A percentile compares a stretch with the other conserved stretches of the same genome.
phyloP scores from a whole-genome alignment of 2,329 filamentous ascomycete species.

The Dothideomycetes sp. region DNA sequence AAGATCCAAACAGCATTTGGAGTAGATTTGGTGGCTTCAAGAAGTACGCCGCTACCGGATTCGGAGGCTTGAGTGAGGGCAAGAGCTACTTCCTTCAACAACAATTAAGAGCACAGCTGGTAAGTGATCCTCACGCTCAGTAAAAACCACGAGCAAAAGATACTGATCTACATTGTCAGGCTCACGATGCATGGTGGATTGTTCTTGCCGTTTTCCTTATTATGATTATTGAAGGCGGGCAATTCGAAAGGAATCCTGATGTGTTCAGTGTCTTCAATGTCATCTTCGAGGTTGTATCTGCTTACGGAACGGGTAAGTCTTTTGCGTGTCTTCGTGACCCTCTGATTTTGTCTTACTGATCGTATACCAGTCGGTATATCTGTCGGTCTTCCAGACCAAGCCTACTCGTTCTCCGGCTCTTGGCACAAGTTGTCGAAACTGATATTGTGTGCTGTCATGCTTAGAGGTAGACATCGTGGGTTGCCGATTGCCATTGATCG shows the following conservation, averaged over 20 bases:
- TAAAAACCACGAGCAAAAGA: no score
- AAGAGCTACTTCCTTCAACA: conserved; percentile 32
- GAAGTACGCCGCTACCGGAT: conserved; percentile 7
- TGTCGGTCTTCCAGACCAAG: conserved; percentile 35
- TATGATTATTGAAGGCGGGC: conserved; percentile 34
- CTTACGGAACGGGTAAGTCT: conserved; percentile 21
- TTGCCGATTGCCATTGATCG: conserved; percentile 47
- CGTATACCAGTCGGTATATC: conserved; percentile 34
- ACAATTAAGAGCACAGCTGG: conserved; percentile 38
- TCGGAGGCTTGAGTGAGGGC: conserved; percentile 17
- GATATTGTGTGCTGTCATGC: conserved; percentile 47
- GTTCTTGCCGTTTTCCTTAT: conserved; percentile 38
- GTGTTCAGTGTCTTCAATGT: conserved; percentile 37
- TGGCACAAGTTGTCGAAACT: conserved; percentile 45
- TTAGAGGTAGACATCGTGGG: conserved; percentile 46
- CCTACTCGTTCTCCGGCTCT: conserved; percentile 39
- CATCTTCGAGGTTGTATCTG: conserved; percentile 37
- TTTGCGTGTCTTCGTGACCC: background rate
- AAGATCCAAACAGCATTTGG: conserved; percentile 6
- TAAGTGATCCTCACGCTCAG: no score
- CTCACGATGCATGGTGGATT: conserved; percentile 39
- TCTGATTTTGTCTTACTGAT: background rate
- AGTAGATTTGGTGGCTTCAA: conserved; percentile 4
- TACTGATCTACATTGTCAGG: no score
- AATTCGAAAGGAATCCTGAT: conserved; percentile 28